Base-by-base conservation (phyloP, 495 filamentous ascomycete species). In the Bombardia bombarda region DNA sequence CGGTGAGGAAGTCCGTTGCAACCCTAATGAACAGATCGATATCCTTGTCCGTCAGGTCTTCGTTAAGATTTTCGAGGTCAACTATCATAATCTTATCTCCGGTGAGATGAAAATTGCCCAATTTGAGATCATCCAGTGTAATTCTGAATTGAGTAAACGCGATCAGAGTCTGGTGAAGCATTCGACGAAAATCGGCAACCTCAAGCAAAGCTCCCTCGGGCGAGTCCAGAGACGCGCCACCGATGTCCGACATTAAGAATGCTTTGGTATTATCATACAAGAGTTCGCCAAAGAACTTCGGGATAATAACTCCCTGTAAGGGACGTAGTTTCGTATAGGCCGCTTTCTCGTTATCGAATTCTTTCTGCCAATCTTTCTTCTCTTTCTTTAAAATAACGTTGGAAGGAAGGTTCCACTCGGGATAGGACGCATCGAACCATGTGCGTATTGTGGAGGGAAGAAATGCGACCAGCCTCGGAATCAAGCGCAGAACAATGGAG, bases 351-450 rank as follows among this genome's bases (percentile, higher is more conserved):
- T 20, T 31, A 14, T 49, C 30, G 23, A 49, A 49, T 23, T 49
- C 30, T 16, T 49, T 41, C 14, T 47, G 13, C 44, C 36, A 52
- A 23, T 22, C 24, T 26, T 36, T 26, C 44, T 47, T 52, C 14
- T 47, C 33, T 13, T 34, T 44, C 22, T 52, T 52, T 5, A 47
- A 20, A 12, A 47, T 37, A 5, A 52, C 9, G 4, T 21, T 9
- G 1, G 36, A 26, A 31, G 49, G 43, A 37, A 52, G 35, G 24
- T 16, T 47, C 44, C 40, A 52, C 20, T 52, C 49, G 18, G 49
- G 44, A 43, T 47, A 46, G 21, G 19, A 18, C 21, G 33, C 38
- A 1, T 37, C n/a, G 42, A 45, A 45, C 42, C 42, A 45, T 7
- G 23, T 14, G 0, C 14, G 17, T 31, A 45, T 14, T 5, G 22